These are phyloP conservation scores for Aspergillus udagawae DNA, from an alignment of 2,329 filamentous ascomycete species.

Conservation along the genomic window DNA sequence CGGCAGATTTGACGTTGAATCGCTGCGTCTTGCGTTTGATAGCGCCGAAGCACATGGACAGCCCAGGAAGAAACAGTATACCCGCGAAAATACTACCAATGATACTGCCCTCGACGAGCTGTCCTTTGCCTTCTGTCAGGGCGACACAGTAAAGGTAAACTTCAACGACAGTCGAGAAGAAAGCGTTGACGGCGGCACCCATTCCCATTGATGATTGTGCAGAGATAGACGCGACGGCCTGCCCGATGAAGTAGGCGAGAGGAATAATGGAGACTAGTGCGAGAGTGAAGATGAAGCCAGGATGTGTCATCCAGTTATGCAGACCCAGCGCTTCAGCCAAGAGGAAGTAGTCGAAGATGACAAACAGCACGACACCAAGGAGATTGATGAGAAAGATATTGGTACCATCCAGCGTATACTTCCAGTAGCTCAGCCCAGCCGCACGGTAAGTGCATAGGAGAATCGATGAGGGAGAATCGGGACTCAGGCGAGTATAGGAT, in stretches of 20 bases:
- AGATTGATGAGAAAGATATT: slow-evolving; percentile 99
- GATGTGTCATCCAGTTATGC: slow-evolving; percentile 70
- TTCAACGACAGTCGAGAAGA: slow-evolving; percentile 96
- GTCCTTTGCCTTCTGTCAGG: slow-evolving; percentile 83
- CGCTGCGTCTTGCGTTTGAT: slow-evolving; percentile 97
- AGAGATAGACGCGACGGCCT: slow-evolving; percentile 96
- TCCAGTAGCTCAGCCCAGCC: slow-evolving; percentile 94
- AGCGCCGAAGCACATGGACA: slow-evolving; percentile 98
- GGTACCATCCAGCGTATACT: slow-evolving; percentile 96
- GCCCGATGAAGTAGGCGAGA: slow-evolving; percentile 95
- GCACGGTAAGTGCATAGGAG: slow-evolving; percentile 95
- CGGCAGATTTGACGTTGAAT: slow-evolving; percentile 94
- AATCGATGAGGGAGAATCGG: slow-evolving; percentile 75
- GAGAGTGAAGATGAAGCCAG: slow-evolving; percentile 79
- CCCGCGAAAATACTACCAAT: slow-evolving; percentile 97
- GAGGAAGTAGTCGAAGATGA: slow-evolving; percentile 88
- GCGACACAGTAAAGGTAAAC: slow-evolving; percentile 97
- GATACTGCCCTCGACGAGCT: slow-evolving; percentile 92
- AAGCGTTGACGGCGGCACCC: slow-evolving; percentile 93
- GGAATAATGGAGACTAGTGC: slow-evolving; percentile 91
- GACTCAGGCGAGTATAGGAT: slow-evolving; percentile 65
- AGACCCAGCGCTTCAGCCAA: slow-evolving; percentile 66
- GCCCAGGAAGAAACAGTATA: slow-evolving; percentile 85
- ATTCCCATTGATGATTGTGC: slow-evolving; percentile 98
- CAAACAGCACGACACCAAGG: slow-evolving; percentile 86